A percentile compares a stretch with the other conserved stretches of the same genome.
phyloP scores from a whole-genome alignment of 2,329 filamentous ascomycete species.

The Aaosphaeria arxii region DNA sequence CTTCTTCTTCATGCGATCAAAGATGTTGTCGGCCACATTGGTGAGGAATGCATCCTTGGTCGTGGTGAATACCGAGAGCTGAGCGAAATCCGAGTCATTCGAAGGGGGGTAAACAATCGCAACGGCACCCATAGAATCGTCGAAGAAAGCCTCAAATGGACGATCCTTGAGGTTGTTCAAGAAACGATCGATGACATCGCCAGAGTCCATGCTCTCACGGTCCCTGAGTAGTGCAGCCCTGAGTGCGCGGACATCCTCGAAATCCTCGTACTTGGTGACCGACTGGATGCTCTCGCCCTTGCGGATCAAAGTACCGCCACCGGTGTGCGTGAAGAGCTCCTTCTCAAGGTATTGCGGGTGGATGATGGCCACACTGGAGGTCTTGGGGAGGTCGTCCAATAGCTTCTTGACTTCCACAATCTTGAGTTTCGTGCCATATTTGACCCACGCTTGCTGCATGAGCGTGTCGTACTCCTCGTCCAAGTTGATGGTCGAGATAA shows the following conservation, averaged over 20 bases:
- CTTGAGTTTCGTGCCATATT: constrained; percentile 92
- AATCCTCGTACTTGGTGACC: constrained; percentile 67
- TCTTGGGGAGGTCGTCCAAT: constrained; percentile 80
- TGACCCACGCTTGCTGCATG: constrained; percentile 93
- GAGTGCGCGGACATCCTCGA: constrained; percentile 72
- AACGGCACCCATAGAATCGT: constrained; percentile 89
- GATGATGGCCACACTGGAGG: constrained; percentile 95
- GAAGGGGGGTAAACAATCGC: constrained; percentile 79
- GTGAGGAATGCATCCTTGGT: constrained; percentile 93
- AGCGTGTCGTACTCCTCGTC: constrained; percentile 93
- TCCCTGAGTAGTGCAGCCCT: constrained; percentile 82
- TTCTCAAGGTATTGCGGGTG: constrained; percentile 94
- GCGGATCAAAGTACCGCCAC: constrained; percentile 88
- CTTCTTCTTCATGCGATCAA: constrained; percentile 90
- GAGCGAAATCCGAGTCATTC: constrained; percentile 66
- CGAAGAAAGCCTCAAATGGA: constrained; percentile 89
- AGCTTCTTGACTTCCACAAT: constrained; percentile 97
- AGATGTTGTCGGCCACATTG: constrained; percentile 93
- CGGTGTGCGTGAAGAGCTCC: constrained; percentile 94
- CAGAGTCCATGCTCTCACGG: constrained; percentile 75
- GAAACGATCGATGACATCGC: constrained; percentile 82
- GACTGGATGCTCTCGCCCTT: constrained; percentile 86
- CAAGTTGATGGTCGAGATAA: constrained; percentile 95
- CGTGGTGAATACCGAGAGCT: constrained; percentile 85
- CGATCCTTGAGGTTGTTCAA: constrained; percentile 72